A percentile compares a stretch with the other conserved stretches of the same genome.
These are phyloP conservation scores for Dothistroma septosporum DNA, from an alignment of 2,329 filamentous ascomycete genomes.

Conservation along the genomic window DNA sequence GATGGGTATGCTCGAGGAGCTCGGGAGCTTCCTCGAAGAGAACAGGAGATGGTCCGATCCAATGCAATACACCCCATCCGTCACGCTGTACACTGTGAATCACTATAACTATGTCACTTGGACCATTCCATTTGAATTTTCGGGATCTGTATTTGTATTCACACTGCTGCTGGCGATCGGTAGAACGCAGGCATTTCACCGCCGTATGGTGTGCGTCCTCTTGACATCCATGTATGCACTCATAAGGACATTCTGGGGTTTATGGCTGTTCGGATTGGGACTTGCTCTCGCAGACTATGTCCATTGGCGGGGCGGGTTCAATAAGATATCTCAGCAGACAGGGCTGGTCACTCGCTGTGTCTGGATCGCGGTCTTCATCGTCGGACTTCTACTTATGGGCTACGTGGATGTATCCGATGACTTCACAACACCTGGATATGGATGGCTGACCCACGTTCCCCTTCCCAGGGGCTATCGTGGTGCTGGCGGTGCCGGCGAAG, in stretches of 20 bases:
- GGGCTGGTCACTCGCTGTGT: neutral
- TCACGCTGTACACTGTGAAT: neutral
- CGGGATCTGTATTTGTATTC: constrained; percentile 10
- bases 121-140: constrained; percentile 12
- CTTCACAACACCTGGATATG: constrained; percentile 6
- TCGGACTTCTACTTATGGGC: constrained; percentile 3
- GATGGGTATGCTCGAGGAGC: neutral
- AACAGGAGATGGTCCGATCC: constrained; percentile 4
- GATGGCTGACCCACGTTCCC: neutral
- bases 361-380: constrained; percentile 3
- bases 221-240: neutral
- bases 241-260: constrained; percentile 1
- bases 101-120: constrained; percentile 9
- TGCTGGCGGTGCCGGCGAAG: neutral
- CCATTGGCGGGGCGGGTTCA: constrained; percentile 2
- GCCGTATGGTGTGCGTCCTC: neutral
- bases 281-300: constrained; percentile 13
- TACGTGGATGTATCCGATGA: neutral
- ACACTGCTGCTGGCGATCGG: constrained; percentile 2
- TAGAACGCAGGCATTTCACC: neutral
- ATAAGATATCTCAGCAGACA: neutral
- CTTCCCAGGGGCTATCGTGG: neutral
- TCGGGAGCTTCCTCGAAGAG: neutral
- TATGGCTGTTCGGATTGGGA: constrained; percentile 9
- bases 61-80: neutral